Base-by-base conservation (phyloP, 2,329 filamentous ascomycete genomes). In the Fusarium nygamai region DNA sequence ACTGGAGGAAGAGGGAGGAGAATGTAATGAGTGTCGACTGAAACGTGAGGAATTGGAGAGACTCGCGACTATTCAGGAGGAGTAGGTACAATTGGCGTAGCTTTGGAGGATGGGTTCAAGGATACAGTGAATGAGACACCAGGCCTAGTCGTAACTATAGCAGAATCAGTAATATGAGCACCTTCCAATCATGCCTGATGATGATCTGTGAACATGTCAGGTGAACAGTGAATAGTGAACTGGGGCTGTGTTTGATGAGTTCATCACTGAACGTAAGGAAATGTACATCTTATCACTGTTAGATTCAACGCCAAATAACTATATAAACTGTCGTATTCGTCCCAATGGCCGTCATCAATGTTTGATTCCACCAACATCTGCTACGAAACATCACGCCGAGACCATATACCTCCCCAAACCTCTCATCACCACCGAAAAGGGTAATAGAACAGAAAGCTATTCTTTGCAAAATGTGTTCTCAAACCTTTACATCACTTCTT, bases 111-210 rank as follows among this genome's bases (percentile, higher is more conserved):
- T 10, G 3, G 6, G 34, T 5, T 7, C 3, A 11, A 17, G 3
- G 2, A 4, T 17, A 9, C 7, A 17, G 24, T 29, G 20, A 27
- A 38, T 14, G 0, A 0, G 7, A n/a, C 10, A n/a, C 2, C 2
- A 5, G 8, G 6, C 20, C 9, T 5, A 14, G 8, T 13, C 2
- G 14, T 13, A 12, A 17, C 5, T 4, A 10, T 12, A 17, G 3
- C 1, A 29, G 5, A n/a, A 29, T 6, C 8, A 5, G 8, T 13
- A 13, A 16, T 7, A 17, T 1, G 4, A n/a, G 0, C 16, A 10
- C 5, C 14, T 10, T 10, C 11, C n/a, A 6, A 39, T 10, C 8
- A 7, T 12, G 20, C 2, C 2, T 9, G 19, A 8, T 2, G 2
- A 6, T n/a, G 9, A 12, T 8, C 16, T 16, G 13, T 38, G 51